A percentile compares a stretch with the other conserved stretches of the same genome.
Conservation (phyloP, 2,329 filamentous ascomycete genomes). For the Drechslerella coelobrocha region DNA sequence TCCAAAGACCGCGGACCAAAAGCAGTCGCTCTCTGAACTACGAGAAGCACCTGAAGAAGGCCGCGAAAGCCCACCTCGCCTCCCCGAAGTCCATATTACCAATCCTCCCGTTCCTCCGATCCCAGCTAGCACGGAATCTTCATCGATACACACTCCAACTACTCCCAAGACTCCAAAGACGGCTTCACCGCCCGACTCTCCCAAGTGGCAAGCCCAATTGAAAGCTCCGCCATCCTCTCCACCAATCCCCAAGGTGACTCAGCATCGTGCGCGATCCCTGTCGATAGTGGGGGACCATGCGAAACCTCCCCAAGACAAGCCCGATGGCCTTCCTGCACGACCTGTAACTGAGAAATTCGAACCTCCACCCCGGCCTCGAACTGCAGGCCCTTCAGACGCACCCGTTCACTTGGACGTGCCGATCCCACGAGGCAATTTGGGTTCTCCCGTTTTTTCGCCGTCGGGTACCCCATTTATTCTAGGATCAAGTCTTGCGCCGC, state of each 20-base stretch:
- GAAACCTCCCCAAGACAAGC: constrained; percentile 37
- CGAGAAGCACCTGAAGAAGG: constrained; percentile 43
- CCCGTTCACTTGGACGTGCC: constrained; percentile 54
- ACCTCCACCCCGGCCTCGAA: constrained; percentile 52
- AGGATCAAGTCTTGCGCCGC: constrained; percentile 53
- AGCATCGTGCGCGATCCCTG: constrained; percentile 44
- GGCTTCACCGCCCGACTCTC: constrained; percentile 39
- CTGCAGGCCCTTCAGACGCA: constrained; percentile 53
- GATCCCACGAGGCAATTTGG: constrained; percentile 55
- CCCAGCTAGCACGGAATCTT: constrained; percentile 21
- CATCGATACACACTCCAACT: constrained; percentile 46
- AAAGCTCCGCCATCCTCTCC: constrained; percentile 47
- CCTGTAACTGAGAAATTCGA: constrained; percentile 50
- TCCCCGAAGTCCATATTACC: constrained; percentile 39
- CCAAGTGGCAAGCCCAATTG: constrained; percentile 43
- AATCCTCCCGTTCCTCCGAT: constrained; percentile 31
- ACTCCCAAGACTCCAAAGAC: constrained; percentile 46
- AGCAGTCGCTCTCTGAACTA: constrained; percentile 46
- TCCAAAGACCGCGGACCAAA: constrained; percentile 48
- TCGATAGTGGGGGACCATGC: constrained; percentile 46
- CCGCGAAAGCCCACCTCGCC: constrained; percentile 18
- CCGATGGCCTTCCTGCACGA: constrained; percentile 36
- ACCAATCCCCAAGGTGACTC: constrained; percentile 42
- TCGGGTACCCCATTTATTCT: constrained; percentile 55
- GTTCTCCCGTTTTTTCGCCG: constrained; percentile 55